Conservation (phyloP, 2,329 filamentous ascomycete genomes). For the Neofusicoccum sp. region DNA sequence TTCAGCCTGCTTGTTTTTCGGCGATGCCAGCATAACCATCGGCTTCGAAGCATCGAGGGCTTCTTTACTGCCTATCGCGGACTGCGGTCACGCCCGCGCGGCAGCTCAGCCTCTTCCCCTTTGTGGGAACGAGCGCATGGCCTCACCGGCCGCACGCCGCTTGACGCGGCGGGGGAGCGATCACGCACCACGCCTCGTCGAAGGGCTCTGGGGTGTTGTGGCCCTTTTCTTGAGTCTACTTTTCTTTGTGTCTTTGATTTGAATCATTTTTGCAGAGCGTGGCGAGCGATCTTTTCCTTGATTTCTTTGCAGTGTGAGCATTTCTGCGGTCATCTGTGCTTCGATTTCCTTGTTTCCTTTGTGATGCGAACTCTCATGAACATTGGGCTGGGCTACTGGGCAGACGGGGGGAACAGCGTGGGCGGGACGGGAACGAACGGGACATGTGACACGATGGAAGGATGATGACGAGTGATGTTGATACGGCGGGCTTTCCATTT, state of each 20-base stretch:
- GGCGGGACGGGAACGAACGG: conserved; percentile 12
- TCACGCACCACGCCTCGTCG: neutral
- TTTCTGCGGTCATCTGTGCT: conserved; percentile 24
- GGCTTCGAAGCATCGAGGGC: conserved; percentile 15
- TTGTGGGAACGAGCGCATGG: conserved; percentile 10
- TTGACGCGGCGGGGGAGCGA: conserved; percentile 4
- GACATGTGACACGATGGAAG: conserved; percentile 22
- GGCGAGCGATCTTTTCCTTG: conserved; percentile 38
- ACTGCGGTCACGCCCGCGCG: conserved; percentile 6
- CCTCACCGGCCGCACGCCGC: conserved; percentile 3
- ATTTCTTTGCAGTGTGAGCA: conserved; percentile 23
- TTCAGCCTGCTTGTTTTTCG: conserved; percentile 18
- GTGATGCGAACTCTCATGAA: conserved; percentile 7
- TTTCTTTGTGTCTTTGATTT: conserved; percentile 34
- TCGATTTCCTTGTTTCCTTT: conserved; percentile 24
- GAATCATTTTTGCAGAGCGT: conserved; percentile 34
- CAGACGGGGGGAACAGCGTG: conserved; percentile 9
- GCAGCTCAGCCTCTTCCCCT: conserved; percentile 1
- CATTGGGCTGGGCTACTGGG: conserved; percentile 4
- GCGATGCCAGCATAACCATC: conserved; percentile 2
- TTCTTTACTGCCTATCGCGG: conserved; percentile 1
- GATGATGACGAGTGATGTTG: conserved; percentile 22
- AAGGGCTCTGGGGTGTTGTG: conserved; percentile 8
- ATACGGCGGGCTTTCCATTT: conserved; percentile 19
- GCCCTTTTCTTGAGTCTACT: conserved; percentile 40